Conservation (phyloP, 768 basidiomycete species). For the Hericium erinaceus region DNA sequence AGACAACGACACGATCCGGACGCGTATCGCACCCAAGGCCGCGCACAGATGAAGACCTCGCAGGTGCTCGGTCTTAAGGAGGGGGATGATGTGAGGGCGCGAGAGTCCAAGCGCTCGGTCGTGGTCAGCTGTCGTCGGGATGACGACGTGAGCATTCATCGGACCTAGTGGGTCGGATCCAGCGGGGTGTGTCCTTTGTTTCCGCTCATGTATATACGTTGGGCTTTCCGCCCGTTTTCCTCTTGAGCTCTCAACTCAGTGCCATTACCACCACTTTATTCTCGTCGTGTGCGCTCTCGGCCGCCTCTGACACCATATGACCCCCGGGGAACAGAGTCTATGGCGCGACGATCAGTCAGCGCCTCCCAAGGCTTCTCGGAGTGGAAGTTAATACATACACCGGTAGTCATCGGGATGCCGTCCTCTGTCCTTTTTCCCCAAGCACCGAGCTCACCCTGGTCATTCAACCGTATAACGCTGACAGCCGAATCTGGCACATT, state of each 20-base stretch:
- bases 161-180: not conserved
- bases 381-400: slow-evolving; percentile 19
- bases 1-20: slow-evolving; percentile 16
- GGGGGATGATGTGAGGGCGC: not conserved
- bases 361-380: not conserved
- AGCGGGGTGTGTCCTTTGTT: not conserved
- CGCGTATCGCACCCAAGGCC: slow-evolving; percentile 5
- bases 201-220: not conserved
- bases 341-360: not conserved
- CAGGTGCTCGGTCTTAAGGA: not conserved
- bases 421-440: slow-evolving; percentile 31
- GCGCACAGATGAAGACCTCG: not conserved
- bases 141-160: too few species aligned
- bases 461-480: slow-evolving; percentile 5
- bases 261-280: not conserved
- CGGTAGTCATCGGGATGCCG: slow-evolving; percentile 21
- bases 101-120: too few species aligned
- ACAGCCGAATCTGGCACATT: slow-evolving; percentile 1
- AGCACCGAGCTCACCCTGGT: slow-evolving; percentile 20
- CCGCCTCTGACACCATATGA: not conserved
- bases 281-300: not conserved
- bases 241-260: not conserved
- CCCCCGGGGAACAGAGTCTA: slow-evolving; percentile 32
- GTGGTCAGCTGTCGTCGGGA: too few species aligned
- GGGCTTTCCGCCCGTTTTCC: too few species aligned